These are phyloP conservation scores for Gossypium aridum DNA, from an alignment of 441 rosid species.

Conservation along the genomic window DNA sequence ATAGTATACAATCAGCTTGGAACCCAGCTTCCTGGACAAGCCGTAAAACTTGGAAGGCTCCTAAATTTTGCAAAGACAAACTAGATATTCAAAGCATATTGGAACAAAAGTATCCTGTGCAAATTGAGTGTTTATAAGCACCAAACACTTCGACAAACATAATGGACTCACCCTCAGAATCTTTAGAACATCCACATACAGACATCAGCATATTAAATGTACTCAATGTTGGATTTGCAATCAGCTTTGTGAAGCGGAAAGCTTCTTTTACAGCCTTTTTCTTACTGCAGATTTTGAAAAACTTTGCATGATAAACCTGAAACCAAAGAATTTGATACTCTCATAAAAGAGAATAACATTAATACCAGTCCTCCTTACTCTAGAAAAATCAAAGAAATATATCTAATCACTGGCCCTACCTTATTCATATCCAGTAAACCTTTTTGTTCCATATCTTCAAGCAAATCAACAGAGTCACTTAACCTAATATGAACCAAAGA, in stretches of 20 bases:
- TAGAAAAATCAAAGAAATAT: neutral
- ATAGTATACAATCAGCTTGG: slow-evolving; percentile 80
- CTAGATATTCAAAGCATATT: slow-evolving; percentile 17
- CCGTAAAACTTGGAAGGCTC: slow-evolving; percentile 64
- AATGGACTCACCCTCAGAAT: slow-evolving; percentile 53
- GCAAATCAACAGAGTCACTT: slow-evolving; percentile 56
- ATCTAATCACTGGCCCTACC: slow-evolving; percentile 29
- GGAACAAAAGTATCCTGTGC: slow-evolving; percentile 6
- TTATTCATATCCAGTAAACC: slow-evolving; percentile 71
- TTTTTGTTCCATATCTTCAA: slow-evolving; percentile 61
- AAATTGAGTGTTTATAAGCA: neutral
- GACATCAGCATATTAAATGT: slow-evolving; percentile 95
- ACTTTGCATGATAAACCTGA: slow-evolving; percentile 82
- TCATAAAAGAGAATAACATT: neutral
- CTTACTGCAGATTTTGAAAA: slow-evolving; percentile 68
- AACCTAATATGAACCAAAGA: slow-evolving; percentile 39
- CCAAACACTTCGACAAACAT: neutral
- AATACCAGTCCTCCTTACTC: neutral
- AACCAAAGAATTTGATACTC: slow-evolving; percentile 13
- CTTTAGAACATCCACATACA: slow-evolving; percentile 74
- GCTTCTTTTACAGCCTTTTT: slow-evolving; percentile 72
- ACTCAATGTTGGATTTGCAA: slow-evolving; percentile 78
- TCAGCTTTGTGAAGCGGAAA: slow-evolving; percentile 72
- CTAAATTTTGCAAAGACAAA: slow-evolving; percentile 28
- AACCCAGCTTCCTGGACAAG: slow-evolving; percentile 65